Evolutionary conservation across 257 asterid genomes (phyloP), one percentile per base, ranked within the genome.

Genomic region (Solanum sejunctum): DNA sequence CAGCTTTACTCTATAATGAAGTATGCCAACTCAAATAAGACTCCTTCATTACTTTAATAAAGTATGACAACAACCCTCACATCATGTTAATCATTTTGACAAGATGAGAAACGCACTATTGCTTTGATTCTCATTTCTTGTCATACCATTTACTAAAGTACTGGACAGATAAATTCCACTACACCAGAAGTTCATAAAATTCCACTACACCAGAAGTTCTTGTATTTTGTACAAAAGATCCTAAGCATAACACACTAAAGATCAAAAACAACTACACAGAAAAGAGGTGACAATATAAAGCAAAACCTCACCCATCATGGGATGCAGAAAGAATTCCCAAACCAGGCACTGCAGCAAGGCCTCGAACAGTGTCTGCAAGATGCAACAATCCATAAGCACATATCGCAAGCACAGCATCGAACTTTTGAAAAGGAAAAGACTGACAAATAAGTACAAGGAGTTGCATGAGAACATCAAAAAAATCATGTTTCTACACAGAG

Each of bases 251-350:
- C 26, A 10, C 55, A 70, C 51, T 36, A 43, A 49, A 86, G 43
- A 73, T 52, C 54, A 43, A 32, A 32, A 61, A 10, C 61, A 75
- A 20, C 52, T 58, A 10, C 18, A 20, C 10, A 26, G 69, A 75
- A 61, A 51, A 69, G 17, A n/a, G 21, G 10, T 18, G 63, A 16
- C 18, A 56, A 60, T 47, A 60, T 32, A 45, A 32, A 69, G 18
- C 60, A 72, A 86, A 64, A 88, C 73, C 73, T 85, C 88, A 95
- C 99, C 99, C 98, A 90, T 97, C 99, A 89, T 97, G 99, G 57
- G 99, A 97, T 77, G 99, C 96, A 56, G 99, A 97, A 82, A 97
- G 91, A 85, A 97, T 84, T 89, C 99, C 99, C 82, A 95, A 83
- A 75, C 89, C 91, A 69, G 97, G 98, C 95, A 97, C 91, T 61